Evolutionary conservation across 345 rosid genomes (phyloP).

Genomic region (Bruguiera gymnorhiza): DNA sequence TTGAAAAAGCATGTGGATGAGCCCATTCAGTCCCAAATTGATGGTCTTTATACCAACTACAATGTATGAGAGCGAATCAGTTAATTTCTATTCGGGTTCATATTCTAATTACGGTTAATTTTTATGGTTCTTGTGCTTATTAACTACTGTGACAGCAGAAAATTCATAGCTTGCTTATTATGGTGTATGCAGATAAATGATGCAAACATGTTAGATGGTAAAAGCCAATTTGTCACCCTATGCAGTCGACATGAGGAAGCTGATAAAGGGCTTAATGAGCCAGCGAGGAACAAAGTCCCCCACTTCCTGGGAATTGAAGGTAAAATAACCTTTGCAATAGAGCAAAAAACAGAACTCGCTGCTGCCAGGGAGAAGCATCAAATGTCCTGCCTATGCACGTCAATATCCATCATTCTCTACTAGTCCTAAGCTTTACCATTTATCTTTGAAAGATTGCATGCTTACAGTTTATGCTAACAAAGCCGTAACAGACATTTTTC

Average conservation of each 20-base stretch:
- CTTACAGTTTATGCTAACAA: no score
- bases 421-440: no score
- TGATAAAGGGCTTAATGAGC: constrained; percentile 17
- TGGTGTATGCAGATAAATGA: constrained; percentile 20
- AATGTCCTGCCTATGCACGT: no score
- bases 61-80: constrained; percentile 23
- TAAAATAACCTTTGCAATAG: constrained; percentile 1
- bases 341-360: no score
- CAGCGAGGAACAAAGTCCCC: constrained; percentile 23
- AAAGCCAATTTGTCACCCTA: background rate
- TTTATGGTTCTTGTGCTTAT: no score
- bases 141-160: background rate
- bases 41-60: constrained; percentile 37
- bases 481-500: no score
- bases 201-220: constrained; percentile 24
- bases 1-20: constrained; percentile 43
- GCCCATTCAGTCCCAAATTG: constrained; percentile 33
- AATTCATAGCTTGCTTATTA: background rate
- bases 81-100: no score
- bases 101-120: no score
- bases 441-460: no score
- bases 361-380: no score
- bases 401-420: no score
- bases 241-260: constrained; percentile 25
- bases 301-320: constrained; percentile 56